phyloP scores from a whole-genome alignment of 192 early-diverging fungal species.

The Dispira simplex region DNA sequence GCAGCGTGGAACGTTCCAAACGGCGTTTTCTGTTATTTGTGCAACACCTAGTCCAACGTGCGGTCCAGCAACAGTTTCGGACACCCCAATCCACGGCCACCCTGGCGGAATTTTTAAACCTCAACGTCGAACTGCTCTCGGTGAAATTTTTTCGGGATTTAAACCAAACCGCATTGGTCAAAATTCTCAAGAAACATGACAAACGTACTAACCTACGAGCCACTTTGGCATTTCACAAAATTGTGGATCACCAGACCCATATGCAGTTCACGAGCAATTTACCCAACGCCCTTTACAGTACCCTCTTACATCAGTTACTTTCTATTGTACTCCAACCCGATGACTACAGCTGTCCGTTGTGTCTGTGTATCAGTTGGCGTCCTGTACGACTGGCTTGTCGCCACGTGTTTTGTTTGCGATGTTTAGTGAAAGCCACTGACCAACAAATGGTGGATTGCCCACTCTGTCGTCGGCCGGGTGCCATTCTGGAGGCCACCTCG shows the following conservation, averaged over 20 bases:
- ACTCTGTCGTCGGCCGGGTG: conserved; percentile 44
- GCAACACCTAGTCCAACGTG: neutral
- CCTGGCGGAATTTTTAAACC: conserved; percentile 33
- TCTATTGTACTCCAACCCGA: conserved; percentile 67
- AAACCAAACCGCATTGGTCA: conserved; percentile 62
- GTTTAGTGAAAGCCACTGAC: conserved; percentile 55
- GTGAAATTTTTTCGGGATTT: conserved; percentile 58
- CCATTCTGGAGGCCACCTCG: conserved; percentile 40
- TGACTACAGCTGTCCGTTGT: conserved; percentile 71
- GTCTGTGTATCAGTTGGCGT: conserved; percentile 53
- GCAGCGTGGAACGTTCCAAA: neutral
- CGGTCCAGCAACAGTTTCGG: neutral
- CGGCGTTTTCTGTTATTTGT: neutral
- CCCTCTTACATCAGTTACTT: conserved; percentile 42
- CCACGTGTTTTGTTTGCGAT: conserved; percentile 68
- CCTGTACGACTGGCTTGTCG: conserved; percentile 59
- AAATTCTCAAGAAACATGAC: conserved; percentile 86
- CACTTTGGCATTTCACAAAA: conserved; percentile 25
- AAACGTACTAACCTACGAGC: conserved; percentile 57
- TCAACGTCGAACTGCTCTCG: conserved; percentile 49
- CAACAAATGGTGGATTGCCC: conserved; percentile 53
- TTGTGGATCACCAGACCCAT: conserved; percentile 17
- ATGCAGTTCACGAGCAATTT: conserved; percentile 15
- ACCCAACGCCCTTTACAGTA: conserved; percentile 36
- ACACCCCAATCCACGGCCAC: conserved; percentile 16